Conservation (phyloP, 1,284 basidiomycete species). For the Phenoliferia sp. region DNA sequence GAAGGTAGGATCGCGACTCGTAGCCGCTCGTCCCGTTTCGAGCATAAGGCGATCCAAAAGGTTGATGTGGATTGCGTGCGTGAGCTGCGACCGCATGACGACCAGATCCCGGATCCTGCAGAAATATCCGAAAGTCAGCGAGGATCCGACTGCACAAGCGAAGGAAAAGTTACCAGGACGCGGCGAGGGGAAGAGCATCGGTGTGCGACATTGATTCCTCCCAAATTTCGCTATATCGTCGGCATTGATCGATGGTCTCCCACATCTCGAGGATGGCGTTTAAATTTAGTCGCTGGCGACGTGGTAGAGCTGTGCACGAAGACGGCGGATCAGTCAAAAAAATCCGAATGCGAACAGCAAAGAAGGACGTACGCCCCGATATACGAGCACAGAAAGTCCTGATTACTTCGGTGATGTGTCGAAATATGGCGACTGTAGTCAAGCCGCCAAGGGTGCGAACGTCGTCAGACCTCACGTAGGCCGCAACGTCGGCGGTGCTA, state of each 20-base stretch:
- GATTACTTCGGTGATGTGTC: constrained; percentile 13
- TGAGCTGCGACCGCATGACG: background rate
- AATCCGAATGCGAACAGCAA: background rate
- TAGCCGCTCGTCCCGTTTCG: background rate
- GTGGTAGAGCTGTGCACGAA: background rate
- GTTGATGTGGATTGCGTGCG: background rate
- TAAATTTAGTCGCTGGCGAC: background rate
- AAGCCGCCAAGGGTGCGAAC: constrained; percentile 21
- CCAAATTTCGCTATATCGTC: background rate
- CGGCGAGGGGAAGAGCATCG: background rate
- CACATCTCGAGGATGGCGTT: background rate
- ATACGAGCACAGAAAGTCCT: constrained; percentile 7
- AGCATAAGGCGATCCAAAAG: background rate
- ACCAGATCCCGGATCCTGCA: background rate
- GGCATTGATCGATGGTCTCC: background rate
- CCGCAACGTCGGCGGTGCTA: constrained; percentile 9
- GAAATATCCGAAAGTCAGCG: no score
- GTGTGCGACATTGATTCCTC: background rate
- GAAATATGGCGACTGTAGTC: constrained; percentile 26
- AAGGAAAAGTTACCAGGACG: background rate
- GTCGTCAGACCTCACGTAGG: constrained; percentile 19
- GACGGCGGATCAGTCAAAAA: background rate
- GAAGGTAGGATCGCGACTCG: background rate
- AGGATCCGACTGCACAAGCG: no score
- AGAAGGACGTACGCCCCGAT: constrained; percentile 14